These are phyloP conservation scores for Intubia oerlemansii DNA, from an alignment of 2,329 filamentous ascomycete species.

Conservation along the genomic window DNA sequence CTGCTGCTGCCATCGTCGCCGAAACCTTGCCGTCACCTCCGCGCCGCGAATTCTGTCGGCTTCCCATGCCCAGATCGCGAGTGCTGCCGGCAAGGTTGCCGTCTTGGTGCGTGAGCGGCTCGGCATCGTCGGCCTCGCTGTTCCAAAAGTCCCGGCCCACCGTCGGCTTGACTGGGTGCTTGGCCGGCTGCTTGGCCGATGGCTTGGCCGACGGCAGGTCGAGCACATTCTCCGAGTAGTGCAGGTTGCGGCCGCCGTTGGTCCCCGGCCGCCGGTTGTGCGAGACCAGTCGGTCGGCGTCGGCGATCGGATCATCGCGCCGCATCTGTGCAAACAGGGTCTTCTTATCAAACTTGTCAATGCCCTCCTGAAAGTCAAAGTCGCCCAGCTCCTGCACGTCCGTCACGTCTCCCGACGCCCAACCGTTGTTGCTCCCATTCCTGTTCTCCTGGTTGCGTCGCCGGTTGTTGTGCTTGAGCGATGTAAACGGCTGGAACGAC, in stretches of 20 bases:
- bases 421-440: slow-evolving; percentile 66
- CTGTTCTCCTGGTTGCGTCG: slow-evolving; percentile 14
- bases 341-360: slow-evolving; percentile 89
- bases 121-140: slow-evolving; percentile 46
- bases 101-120: not conserved
- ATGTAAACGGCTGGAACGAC: slow-evolving; percentile 40
- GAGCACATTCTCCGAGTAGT: slow-evolving; percentile 80
- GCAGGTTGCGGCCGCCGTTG: slow-evolving; percentile 69
- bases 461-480: slow-evolving; percentile 34
- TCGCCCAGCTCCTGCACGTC: slow-evolving; percentile 86
- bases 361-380: slow-evolving; percentile 76
- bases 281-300: slow-evolving; percentile 72
- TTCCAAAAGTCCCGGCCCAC: slow-evolving; percentile 40
- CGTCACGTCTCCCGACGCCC: slow-evolving; percentile 90
- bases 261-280: slow-evolving; percentile 65
- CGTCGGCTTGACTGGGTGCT: slow-evolving; percentile 14
- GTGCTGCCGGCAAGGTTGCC: slow-evolving; percentile 10
- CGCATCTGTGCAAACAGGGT: slow-evolving; percentile 81
- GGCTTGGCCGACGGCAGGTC: slow-evolving; percentile 26
- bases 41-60: slow-evolving; percentile 25
- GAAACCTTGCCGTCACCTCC: slow-evolving; percentile 32
- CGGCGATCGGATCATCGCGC: slow-evolving; percentile 72
- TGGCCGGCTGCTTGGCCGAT: slow-evolving; percentile 12
- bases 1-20: too few relatives aligned
- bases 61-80: slow-evolving; percentile 25